Evolutionary conservation across 805 yeast genomes (phyloP).

Genomic region (Lipomyces oligophaga): DNA sequence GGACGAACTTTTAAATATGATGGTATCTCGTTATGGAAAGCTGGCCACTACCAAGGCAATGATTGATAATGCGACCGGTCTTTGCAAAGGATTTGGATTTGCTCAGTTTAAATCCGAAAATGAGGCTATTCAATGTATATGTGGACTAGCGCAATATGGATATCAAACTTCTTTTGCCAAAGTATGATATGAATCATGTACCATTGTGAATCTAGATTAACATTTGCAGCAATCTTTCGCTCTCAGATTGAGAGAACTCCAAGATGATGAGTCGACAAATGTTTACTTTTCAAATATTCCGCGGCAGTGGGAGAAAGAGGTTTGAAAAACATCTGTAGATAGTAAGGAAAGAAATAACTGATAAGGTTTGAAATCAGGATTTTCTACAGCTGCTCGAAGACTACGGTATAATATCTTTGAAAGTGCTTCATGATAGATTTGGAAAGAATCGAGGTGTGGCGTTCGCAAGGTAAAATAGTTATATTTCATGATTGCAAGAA

Average conservation of each 20-base stretch:
- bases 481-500: background rate
- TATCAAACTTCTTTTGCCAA: constrained; percentile 32
- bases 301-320: constrained; percentile 27
- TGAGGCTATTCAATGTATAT: constrained; percentile 30
- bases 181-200: constrained; percentile 3
- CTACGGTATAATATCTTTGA: constrained; percentile 24
- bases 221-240: constrained; percentile 27
- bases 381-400: constrained; percentile 21
- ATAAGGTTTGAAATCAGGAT: constrained; percentile 11
- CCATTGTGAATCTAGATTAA: background rate
- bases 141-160: constrained; percentile 28
- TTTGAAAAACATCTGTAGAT: background rate
- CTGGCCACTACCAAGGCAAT: constrained; percentile 51
- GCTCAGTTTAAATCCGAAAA: constrained; percentile 40
- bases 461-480: constrained; percentile 26
- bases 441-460: constrained; percentile 32
- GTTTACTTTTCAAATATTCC: constrained; percentile 31
- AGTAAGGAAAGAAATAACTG: background rate
- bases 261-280: constrained; percentile 29
- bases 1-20: constrained; percentile 47
- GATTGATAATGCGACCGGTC: constrained; percentile 37
- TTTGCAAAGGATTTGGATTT: constrained; percentile 40
- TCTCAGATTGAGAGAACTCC: constrained; percentile 25
- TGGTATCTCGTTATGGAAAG: constrained; percentile 45
- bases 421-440: constrained; percentile 28